Base-by-base conservation (phyloP, 306 rosid genomes). In the Cicer arietinum region DNA sequence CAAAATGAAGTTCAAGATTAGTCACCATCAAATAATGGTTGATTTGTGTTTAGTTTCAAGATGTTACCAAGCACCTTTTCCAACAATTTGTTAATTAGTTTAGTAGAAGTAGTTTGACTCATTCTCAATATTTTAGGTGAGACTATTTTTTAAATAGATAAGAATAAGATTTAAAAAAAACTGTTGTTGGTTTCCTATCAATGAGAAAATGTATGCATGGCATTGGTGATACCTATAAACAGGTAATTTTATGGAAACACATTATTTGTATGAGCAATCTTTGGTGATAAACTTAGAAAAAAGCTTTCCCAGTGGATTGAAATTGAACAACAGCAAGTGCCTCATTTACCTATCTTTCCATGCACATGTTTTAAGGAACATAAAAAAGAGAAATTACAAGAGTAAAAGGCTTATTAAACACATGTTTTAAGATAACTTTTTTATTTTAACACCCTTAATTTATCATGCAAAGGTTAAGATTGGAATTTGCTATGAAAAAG, bases 221-320 rank as follows among this genome's bases (percentile, higher is more conserved):
- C 16, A 14, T 14, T 14, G 16, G 14, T 9, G 66, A 72, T 57
- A 14, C 58, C 35, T 6, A 59, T 6, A 20, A 76, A 17, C 40
- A 51, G 6, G 9, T 18, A 63, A 39, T 59, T 42, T 70, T 16
- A 60, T 18, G 58, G 71, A 35, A 25, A 47, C 69, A 77, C 39
- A 81, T 8, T 3, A 56, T 11, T 25, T 71, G 82, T 30, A 57
- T 77, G 85, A 77, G 22, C 67, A 4, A 58, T 60, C 45, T 82
- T 82, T 58, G 73, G 72, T 66, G 60, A 7, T 35, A 59, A 57
- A 59, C 44, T 48, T 42, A 47, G 6, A 77, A 67, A 46, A 58
- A 17, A 40, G 35, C 35, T 77, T 20, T 47, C 46, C 66, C 20
- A 65, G 4, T 46, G 20, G n/a, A 68, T 44, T 71, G 16, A 64